Conservation (phyloP, 2,329 filamentous ascomycete genomes). For the Colletotrichum sp. region DNA sequence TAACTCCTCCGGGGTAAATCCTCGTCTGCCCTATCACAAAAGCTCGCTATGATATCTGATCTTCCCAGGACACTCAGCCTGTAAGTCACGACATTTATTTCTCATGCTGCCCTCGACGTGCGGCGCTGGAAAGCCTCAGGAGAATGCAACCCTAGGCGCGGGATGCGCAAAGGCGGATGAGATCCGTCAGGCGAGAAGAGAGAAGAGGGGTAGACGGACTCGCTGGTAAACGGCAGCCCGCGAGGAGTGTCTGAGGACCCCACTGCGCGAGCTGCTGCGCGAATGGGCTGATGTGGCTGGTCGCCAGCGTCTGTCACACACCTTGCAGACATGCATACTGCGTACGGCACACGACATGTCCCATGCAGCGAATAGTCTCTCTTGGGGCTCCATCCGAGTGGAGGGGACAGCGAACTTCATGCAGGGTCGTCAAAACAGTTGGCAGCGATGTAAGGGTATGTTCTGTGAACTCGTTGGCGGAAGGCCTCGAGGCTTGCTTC, state of each 20-base stretch:
- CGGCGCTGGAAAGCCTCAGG: not conserved
- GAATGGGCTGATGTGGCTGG: conserved; percentile 1
- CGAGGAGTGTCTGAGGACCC: not conserved
- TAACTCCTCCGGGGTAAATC: not conserved
- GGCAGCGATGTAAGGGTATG: not conserved
- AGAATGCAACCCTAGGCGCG: not conserved
- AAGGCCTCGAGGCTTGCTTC: not conserved
- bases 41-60: not conserved
- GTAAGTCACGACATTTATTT: not conserved
- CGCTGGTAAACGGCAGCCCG: not conserved
- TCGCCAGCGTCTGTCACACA: conserved; percentile 1
- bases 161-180: not conserved
- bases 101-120: not conserved
- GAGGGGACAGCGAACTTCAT: not conserved
- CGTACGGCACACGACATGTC: not conserved
- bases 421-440: not conserved
- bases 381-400: not conserved
- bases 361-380: not conserved
- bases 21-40: conserved; percentile 3
- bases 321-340: not conserved
- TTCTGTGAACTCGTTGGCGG: not conserved
- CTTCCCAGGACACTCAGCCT: not conserved
- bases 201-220: not conserved
- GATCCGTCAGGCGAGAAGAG: not conserved
- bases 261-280: conserved; percentile 1